These are phyloP conservation scores for Aspergillus intermedius DNA, from an alignment of 2,329 filamentous ascomycete genomes.

Conservation along the genomic window DNA sequence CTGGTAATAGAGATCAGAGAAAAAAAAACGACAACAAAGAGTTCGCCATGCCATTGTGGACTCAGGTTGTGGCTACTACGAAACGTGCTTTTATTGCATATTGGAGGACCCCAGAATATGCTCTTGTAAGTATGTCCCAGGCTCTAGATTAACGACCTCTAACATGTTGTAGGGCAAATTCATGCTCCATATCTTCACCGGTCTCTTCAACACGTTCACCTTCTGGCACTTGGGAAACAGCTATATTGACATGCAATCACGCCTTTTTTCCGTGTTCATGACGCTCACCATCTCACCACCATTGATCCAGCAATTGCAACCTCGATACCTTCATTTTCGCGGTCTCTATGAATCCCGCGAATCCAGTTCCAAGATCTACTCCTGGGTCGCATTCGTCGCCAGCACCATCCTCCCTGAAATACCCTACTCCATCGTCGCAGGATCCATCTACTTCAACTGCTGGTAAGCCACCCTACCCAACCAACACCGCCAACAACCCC, in stretches of 20 bases:
- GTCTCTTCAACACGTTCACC: constrained; percentile 64
- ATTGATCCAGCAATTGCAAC: constrained; percentile 70
- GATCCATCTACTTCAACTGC: constrained; percentile 57
- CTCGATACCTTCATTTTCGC: constrained; percentile 60
- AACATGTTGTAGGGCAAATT: constrained; percentile 49
- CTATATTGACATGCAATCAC: constrained; percentile 59
- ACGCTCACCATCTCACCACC: constrained; percentile 68
- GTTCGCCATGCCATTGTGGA: constrained; percentile 55
- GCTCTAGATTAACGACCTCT: neutral
- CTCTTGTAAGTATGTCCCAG: constrained; percentile 21
- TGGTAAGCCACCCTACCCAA: constrained; percentile 43
- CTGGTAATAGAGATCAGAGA: constrained; percentile 31
- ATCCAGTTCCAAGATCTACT: constrained; percentile 72
- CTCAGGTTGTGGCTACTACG: constrained; percentile 50
- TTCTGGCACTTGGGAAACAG: constrained; percentile 58
- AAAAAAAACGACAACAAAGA: constrained; percentile 50
- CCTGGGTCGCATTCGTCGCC: constrained; percentile 64
- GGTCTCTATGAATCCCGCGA: constrained; percentile 66
- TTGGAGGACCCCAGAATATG: constrained; percentile 61
- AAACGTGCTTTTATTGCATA: constrained; percentile 56
- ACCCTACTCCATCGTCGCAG: constrained; percentile 61
- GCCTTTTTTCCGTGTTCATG: constrained; percentile 71
- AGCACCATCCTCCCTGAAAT: constrained; percentile 62
- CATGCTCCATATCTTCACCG: constrained; percentile 56
- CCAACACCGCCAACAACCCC: neutral